phyloP scores from a whole-genome alignment of 257 asterid species.

The Salvia splendens region DNA sequence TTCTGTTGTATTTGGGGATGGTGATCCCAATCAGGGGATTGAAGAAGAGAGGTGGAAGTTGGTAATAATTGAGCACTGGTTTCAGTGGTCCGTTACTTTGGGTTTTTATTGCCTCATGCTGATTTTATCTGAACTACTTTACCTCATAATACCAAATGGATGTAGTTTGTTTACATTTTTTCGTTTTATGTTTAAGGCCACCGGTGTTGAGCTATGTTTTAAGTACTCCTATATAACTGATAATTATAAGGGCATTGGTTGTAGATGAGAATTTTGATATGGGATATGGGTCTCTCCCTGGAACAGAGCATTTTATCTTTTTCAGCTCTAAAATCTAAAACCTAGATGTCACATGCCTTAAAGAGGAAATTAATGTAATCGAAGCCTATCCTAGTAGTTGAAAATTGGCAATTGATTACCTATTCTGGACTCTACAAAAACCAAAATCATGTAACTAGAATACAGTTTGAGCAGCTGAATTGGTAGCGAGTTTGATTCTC shows the following conservation, averaged over 20 bases:
- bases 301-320: not conserved
- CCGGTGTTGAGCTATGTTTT: constrained; percentile 22
- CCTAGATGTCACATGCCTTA: not conserved
- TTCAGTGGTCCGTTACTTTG: constrained; percentile 81
- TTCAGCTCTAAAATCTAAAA: not conserved
- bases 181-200: constrained; percentile 10
- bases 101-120: constrained; percentile 33
- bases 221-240: constrained; percentile 14
- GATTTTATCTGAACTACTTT: constrained; percentile 27
- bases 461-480: not conserved
- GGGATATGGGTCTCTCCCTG: not conserved
- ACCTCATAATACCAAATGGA: constrained; percentile 4
- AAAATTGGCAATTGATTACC: constrained; percentile 11
- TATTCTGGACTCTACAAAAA: not conserved
- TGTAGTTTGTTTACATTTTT: constrained; percentile 8
- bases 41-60: constrained; percentile 99
- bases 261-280: not conserved
- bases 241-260: constrained; percentile 1
- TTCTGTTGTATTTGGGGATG: constrained; percentile 97
- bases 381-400: not conserved
- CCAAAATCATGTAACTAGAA: constrained; percentile 1
- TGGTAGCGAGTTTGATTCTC: not conserved
- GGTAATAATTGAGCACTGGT: constrained; percentile 91
- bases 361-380: not conserved
- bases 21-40: constrained; percentile 99